These are phyloP conservation scores for Paecilomyces variotii DNA, from an alignment of 2,329 filamentous ascomycete genomes.

Conservation along the genomic window DNA sequence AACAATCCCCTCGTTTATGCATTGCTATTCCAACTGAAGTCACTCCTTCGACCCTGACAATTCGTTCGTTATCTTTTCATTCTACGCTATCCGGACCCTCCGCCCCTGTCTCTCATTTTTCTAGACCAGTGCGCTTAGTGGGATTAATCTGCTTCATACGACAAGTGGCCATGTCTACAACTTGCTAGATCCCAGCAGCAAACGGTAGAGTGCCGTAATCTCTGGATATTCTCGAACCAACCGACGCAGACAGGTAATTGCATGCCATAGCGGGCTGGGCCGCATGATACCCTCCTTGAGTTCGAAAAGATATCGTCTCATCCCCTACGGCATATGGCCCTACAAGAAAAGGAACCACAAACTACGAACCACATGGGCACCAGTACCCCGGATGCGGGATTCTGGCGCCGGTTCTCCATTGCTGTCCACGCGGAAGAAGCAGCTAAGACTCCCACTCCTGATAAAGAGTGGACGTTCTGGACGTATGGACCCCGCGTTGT, in stretches of 20 bases:
- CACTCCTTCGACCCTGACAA: background rate
- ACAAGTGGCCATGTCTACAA: background rate
- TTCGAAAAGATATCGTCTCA: background rate
- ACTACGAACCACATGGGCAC: background rate
- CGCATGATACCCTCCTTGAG: background rate
- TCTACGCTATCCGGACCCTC: background rate
- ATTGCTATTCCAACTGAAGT: background rate
- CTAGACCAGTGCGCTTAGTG: background rate
- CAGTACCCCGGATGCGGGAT: slow-evolving; percentile 45
- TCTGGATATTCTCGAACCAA: background rate
- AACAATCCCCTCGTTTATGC: background rate
- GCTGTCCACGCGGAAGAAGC: slow-evolving; percentile 52
- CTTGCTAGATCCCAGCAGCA: background rate
- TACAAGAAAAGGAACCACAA: background rate
- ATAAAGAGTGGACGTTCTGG: slow-evolving; percentile 10
- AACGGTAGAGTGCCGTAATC: background rate
- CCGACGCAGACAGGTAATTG: background rate
- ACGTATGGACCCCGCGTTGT: slow-evolving; percentile 11
- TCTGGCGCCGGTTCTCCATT: slow-evolving; percentile 53
- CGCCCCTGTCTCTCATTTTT: background rate
- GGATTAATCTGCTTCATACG: background rate
- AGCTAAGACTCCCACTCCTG: slow-evolving; percentile 15
- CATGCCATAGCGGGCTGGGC: background rate
- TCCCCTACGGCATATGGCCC: background rate
- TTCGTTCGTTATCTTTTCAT: background rate